Evolutionary conservation across 23 red algal species (phyloP).

Genomic region (Gracilaria domingensis): DNA sequence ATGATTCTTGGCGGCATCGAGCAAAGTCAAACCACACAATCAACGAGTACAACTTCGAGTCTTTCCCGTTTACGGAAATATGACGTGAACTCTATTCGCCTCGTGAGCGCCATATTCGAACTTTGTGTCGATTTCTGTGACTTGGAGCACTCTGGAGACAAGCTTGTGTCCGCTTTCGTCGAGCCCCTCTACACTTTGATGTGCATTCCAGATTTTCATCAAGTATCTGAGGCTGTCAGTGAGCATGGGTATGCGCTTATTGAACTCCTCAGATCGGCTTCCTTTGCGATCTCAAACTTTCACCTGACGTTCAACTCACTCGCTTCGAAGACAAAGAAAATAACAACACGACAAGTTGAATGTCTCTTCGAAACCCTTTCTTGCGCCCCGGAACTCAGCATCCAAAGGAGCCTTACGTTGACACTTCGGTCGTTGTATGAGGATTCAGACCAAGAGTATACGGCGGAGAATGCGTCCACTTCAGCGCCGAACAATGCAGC

Average conservation of each 20-base stretch:
- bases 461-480: not conserved
- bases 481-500: not conserved
- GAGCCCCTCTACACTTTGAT: not conserved
- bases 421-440: constrained; percentile 40
- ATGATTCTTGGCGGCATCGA: not conserved
- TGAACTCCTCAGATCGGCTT: constrained; percentile 48
- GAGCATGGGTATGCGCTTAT: constrained; percentile 36
- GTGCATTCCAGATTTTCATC: constrained; percentile 15
- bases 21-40: no score
- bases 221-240: not conserved
- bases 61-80: not conserved
- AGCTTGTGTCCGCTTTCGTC: not conserved
- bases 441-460: not conserved
- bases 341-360: constrained; percentile 14
- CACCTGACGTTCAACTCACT: constrained; percentile 14
- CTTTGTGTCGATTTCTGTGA: constrained; percentile 44
- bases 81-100: not conserved
- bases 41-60: not conserved
- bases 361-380: constrained; percentile 36
- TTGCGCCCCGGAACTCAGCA: constrained; percentile 48
- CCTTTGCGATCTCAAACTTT: constrained; percentile 56
- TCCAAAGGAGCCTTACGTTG: constrained; percentile 66
- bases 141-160: not conserved
- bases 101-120: not conserved
- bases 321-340: not conserved